These are phyloP conservation scores for Globisporangium spiculum DNA, from an alignment of 352 stramenopile species.

Conservation along the genomic window DNA sequence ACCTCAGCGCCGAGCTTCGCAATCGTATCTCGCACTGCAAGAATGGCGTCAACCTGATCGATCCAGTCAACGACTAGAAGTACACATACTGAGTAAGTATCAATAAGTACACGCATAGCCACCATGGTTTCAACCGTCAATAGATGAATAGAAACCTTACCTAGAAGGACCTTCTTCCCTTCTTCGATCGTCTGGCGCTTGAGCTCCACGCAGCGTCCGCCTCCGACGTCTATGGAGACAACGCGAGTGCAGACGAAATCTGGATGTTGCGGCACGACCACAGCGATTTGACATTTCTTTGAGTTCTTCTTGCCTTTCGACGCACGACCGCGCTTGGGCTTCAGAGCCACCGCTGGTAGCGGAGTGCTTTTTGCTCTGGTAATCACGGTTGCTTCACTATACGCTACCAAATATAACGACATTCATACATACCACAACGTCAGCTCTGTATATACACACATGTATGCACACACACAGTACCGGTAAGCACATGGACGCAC, in stretches of 20 bases:
- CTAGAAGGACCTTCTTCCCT: conserved; percentile 26
- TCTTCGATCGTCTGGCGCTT: conserved; percentile 26
- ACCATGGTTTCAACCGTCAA: background rate
- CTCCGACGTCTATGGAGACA: conserved; percentile 23
- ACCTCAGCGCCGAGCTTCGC: conserved; percentile 39
- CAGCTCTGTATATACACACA: background rate
- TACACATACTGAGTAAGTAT: background rate
- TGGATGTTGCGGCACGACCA: conserved; percentile 1
- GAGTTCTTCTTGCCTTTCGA: conserved; percentile 6
- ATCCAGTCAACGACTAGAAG: conserved; percentile 54
- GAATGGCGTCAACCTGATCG: conserved; percentile 35
- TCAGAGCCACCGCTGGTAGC: background rate
- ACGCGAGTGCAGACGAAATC: conserved; percentile 29
- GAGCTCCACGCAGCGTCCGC: conserved; percentile 25
- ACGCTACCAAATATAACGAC: conserved; percentile 24
- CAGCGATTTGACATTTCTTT: background rate
- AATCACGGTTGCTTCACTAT: conserved; percentile 37
- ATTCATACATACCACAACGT: background rate
- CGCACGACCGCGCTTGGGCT: background rate
- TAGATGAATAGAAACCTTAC: conserved; percentile 12
- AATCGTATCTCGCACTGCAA: conserved; percentile 44
- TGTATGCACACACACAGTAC: background rate
- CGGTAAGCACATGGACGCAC: conserved; percentile 15
- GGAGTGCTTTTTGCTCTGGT: background rate
- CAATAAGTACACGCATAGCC: background rate